Evolutionary conservation across 257 asterid species (phyloP), one percentile per base, ranked within the genome.

Genomic region (Nicotiana obtusifolia): DNA sequence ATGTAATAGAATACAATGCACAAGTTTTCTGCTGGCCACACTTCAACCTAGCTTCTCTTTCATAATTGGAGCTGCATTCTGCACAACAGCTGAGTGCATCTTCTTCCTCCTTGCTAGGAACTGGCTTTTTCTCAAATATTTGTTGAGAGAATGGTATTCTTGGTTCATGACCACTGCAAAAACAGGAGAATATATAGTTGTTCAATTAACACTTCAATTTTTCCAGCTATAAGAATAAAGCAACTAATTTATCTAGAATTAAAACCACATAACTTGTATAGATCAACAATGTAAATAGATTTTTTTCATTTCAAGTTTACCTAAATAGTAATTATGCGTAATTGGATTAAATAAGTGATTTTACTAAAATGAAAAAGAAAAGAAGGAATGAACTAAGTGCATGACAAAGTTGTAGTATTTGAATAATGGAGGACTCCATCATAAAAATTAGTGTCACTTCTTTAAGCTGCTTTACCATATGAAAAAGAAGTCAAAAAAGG

Each of bases 61-160:
- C 95, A 86, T 90, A 94, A 80, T 83, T 92, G 82, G 90, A 88
- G 68, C 62, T 87, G 90, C 98, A 91, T 87, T 93, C 94, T 53
- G 86, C 83, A 56, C 98, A 94, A 76, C 97, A 93, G 47, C 80
- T 90, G 37, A 94, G 88, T 52, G 60, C 84, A 67, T 89, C 88
- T 64, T 81, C 76, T 64, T 90, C 93, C 84, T 88, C 93, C 77
- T 86, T 88, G 20, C 78, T 82, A 49, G 67, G 47, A 31, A 86
- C 54, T 73, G 87, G 78, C 68, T 85, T 90, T 77, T 84, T 89
- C 67, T 89, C 95, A 73, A 64, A 44, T 66, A 81, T 85, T 75
- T 88, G 89, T 52, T 85, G 88, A 53, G 91, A 73, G 76, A 84
- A 83, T 56, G 78, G 82, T 66, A 82, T 73, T 68, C 88, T 89